Percentiles rank a stretch among this genome's conserved stretches.
phyloP scores from a whole-genome alignment of 2,329 filamentous ascomycete genomes.

The Arthroderma sp. region DNA sequence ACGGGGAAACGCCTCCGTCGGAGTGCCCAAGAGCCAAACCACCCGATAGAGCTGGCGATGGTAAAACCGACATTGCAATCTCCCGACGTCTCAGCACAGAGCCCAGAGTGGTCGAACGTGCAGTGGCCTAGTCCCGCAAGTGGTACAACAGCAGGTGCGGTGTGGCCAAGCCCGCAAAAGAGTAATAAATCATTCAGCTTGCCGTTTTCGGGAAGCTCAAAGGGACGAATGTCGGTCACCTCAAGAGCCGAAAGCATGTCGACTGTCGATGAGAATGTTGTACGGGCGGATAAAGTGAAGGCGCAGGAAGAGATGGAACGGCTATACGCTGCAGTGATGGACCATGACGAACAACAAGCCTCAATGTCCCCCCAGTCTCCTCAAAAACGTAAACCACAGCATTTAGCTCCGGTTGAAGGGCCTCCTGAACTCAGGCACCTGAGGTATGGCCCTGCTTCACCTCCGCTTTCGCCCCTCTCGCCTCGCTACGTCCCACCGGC shows the following conservation, averaged over 20 bases:
- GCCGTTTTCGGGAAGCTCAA: slow-evolving; percentile 27
- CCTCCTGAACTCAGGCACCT: slow-evolving; percentile 20
- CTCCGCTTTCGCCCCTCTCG: slow-evolving; percentile 8
- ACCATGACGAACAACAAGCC: slow-evolving; percentile 54
- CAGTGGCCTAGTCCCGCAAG: slow-evolving; percentile 12
- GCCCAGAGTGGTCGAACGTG: not conserved
- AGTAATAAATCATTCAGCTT: slow-evolving; percentile 20
- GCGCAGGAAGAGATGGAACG: slow-evolving; percentile 75
- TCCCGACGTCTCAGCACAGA: slow-evolving; percentile 11
- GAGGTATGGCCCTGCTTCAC: slow-evolving; percentile 6
- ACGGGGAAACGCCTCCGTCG: slow-evolving; percentile 45
- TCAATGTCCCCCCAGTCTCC: slow-evolving; percentile 16
- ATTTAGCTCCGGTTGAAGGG: slow-evolving; percentile 14
- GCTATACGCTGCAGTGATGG: slow-evolving; percentile 84
- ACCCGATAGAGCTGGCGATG: slow-evolving; percentile 44
- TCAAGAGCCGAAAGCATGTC: slow-evolving; percentile 49
- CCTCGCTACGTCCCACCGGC: slow-evolving; percentile 3
- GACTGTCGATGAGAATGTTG: slow-evolving; percentile 62
- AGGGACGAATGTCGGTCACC: slow-evolving; percentile 21
- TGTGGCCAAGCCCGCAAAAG: slow-evolving; percentile 24
- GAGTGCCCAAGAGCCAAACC: slow-evolving; percentile 39
- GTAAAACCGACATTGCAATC: slow-evolving; percentile 34
- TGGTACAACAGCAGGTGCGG: slow-evolving; percentile 10
- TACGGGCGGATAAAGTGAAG: slow-evolving; percentile 60
- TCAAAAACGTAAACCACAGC: slow-evolving; percentile 18